phyloP scores from a whole-genome alignment of 805 yeast species.

The Saturnispora saitoi region DNA sequence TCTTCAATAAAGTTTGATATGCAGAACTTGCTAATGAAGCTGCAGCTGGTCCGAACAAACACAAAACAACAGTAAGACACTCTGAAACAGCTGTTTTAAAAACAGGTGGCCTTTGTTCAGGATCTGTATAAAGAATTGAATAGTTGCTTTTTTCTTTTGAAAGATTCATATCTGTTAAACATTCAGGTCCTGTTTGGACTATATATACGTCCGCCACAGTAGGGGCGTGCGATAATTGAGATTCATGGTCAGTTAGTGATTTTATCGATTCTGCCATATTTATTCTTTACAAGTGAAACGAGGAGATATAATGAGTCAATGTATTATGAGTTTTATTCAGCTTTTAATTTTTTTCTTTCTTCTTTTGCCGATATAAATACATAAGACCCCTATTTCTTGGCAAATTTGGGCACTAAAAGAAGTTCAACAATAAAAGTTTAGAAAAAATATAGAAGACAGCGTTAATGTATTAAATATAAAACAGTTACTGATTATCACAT shows the following conservation, averaged over 20 bases:
- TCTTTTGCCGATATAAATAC: not conserved
- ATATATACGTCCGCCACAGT: not conserved
- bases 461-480: too few species aligned
- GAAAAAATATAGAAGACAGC: too few species aligned
- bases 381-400: too few species aligned
- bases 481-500: too few species aligned
- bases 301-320: too few species aligned
- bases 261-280: not conserved
- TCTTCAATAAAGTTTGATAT: constrained; percentile 30
- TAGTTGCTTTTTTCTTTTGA: constrained; percentile 6
- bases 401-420: too few species aligned
- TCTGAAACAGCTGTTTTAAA: constrained; percentile 30
- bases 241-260: not conserved
- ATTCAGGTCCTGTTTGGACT: constrained; percentile 3
- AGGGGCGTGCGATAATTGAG: not conserved
- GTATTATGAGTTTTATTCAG: too few species aligned
- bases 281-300: not conserved
- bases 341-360: too few species aligned
- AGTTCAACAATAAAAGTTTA: too few species aligned
- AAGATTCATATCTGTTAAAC: not conserved
- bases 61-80: constrained; percentile 24
- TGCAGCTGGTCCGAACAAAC: constrained; percentile 36
- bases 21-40: constrained; percentile 31
- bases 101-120: constrained; percentile 30
- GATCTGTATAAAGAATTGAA: constrained; percentile 14